phyloP scores from a whole-genome alignment of 139 green algal species.

The Nannochloris sp. region DNA sequence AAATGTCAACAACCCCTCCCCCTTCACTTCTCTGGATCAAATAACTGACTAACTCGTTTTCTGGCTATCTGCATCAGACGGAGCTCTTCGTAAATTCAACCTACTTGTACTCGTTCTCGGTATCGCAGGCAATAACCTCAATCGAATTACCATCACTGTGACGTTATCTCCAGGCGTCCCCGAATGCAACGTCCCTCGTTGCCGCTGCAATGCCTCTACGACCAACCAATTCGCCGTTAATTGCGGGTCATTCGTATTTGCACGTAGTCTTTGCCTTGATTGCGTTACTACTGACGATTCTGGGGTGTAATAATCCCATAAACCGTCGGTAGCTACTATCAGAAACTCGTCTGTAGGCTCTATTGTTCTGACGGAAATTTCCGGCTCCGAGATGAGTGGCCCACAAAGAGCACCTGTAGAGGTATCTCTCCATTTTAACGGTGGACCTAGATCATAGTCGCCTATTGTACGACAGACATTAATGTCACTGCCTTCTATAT shows the following conservation, averaged over 20 bases:
- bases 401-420: background rate
- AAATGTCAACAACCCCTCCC: background rate
- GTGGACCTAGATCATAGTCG: constrained; percentile 31
- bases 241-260: constrained; percentile 10
- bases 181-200: constrained; percentile 9
- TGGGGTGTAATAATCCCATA: constrained; percentile 35
- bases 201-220: constrained; percentile 8
- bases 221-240: constrained; percentile 18
- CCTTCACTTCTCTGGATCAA: no score
- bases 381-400: constrained; percentile 19
- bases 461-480: constrained; percentile 35
- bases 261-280: constrained; percentile 8
- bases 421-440: constrained; percentile 24
- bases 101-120: constrained; percentile 8
- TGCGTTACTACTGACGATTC: constrained; percentile 23
- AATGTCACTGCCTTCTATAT: constrained; percentile 27
- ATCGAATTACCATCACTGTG: constrained; percentile 20
- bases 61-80: background rate
- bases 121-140: constrained; percentile 17
- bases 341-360: constrained; percentile 21
- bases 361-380: constrained; percentile 5
- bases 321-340: constrained; percentile 22
- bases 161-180: constrained; percentile 29
- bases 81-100: constrained; percentile 17
- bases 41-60: background rate